phyloP scores from a whole-genome alignment of 2,329 filamentous ascomycete genomes.

The Neofusicoccum ribis region DNA sequence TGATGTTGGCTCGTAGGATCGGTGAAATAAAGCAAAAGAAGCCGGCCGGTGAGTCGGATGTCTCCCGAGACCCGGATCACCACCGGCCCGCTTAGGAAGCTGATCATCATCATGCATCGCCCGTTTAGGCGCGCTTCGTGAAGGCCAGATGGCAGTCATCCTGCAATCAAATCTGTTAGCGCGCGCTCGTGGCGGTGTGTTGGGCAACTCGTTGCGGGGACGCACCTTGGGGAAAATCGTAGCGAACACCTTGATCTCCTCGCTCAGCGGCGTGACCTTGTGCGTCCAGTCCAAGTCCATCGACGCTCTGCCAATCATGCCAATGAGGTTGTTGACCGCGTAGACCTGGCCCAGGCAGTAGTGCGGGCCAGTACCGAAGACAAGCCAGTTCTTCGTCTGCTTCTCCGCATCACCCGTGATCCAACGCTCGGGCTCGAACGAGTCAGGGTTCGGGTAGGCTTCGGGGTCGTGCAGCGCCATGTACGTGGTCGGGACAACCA shows the following conservation, averaged over 20 bases:
- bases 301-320: constrained; percentile 87
- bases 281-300: constrained; percentile 89
- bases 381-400: constrained; percentile 93
- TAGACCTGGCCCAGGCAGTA: constrained; percentile 96
- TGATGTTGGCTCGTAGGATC: not conserved
- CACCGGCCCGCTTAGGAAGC: constrained; percentile 12
- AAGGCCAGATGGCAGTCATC: constrained; percentile 22
- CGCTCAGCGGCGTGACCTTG: constrained; percentile 76
- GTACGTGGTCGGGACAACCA: constrained; percentile 92
- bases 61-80: constrained; percentile 12
- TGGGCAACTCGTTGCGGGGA: not conserved
- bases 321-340: constrained; percentile 82
- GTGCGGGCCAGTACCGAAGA: constrained; percentile 93
- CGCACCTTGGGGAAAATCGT: constrained; percentile 91
- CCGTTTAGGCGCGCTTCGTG: constrained; percentile 17
- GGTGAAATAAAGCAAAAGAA: constrained; percentile 2
- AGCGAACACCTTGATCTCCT: constrained; percentile 97
- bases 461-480: constrained; percentile 89
- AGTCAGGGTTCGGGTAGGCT: constrained; percentile 85
- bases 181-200: not conserved
- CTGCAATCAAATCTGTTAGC: constrained; percentile 11
- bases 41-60: constrained; percentile 10
- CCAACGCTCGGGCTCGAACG: constrained; percentile 89
- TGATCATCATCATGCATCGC: constrained; percentile 12
- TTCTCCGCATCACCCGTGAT: constrained; percentile 85